Percentiles rank a stretch among this genome's conserved stretches.
Conservation (phyloP, 345 rosid genomes). For the Melaleuca quinquenervia region DNA sequence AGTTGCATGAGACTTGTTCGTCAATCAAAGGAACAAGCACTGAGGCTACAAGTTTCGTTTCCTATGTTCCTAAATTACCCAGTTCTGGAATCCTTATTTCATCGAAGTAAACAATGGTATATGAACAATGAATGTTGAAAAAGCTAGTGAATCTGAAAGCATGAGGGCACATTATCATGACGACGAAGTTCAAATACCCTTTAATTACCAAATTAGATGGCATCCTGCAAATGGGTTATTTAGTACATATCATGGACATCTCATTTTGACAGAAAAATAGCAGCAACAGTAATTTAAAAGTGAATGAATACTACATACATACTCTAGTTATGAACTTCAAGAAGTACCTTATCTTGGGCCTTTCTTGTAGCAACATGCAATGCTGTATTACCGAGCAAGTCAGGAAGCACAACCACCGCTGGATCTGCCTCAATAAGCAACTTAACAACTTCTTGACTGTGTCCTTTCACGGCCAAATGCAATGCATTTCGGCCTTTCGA, state of each 20-base stretch:
- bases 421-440: slow-evolving; percentile 89
- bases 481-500: slow-evolving; percentile 92
- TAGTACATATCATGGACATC: background rate
- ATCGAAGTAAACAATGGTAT: background rate
- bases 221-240: background rate
- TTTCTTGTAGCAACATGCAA: slow-evolving; percentile 93
- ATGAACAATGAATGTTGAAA: background rate
- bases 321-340: background rate
- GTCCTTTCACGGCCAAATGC: slow-evolving; percentile 97
- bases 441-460: slow-evolving; percentile 77
- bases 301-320: background rate
- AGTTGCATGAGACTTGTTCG: background rate
- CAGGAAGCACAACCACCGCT: slow-evolving; percentile 92
- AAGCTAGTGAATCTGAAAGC: background rate
- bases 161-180: background rate
- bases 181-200: background rate
- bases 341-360: slow-evolving; percentile 69
- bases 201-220: background rate
- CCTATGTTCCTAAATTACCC: background rate
- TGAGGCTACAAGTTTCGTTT: background rate
- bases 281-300: background rate
- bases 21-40: background rate
- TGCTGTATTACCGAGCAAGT: slow-evolving; percentile 86
- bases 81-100: background rate
- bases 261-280: background rate